These are phyloP conservation scores for Ophiostoma montium DNA, from an alignment of 2,329 filamentous ascomycete species.

Conservation along the genomic window DNA sequence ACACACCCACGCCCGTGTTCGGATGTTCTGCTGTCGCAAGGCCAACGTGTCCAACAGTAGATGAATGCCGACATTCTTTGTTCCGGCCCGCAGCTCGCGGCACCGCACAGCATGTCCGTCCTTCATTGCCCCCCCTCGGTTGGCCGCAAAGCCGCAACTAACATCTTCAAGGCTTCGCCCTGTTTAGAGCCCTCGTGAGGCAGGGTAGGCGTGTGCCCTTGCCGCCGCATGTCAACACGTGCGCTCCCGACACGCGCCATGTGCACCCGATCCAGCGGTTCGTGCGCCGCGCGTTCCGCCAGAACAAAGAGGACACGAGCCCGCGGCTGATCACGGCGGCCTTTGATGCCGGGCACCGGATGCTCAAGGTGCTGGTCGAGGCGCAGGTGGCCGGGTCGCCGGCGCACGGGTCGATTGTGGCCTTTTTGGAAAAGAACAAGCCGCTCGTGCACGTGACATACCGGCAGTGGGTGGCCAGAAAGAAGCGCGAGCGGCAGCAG, in stretches of 20 bases:
- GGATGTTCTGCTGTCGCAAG: not conserved
- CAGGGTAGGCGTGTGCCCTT: constrained; percentile 40
- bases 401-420: constrained; percentile 28
- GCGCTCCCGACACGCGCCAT: constrained; percentile 12
- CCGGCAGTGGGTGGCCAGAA: not conserved
- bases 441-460: not conserved
- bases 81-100: constrained; percentile 35
- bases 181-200: constrained; percentile 56
- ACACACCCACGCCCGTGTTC: not conserved
- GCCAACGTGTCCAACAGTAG: constrained; percentile 2
- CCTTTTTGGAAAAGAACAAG: constrained; percentile 22
- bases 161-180: constrained; percentile 41
- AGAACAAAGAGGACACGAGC: constrained; percentile 44
- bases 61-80: constrained; percentile 26
- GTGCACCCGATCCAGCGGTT: constrained; percentile 39
- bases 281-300: constrained; percentile 47
- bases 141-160: not conserved
- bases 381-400: constrained; percentile 23
- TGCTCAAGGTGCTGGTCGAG: constrained; percentile 22
- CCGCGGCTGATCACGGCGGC: constrained; percentile 44
- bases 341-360: constrained; percentile 50
- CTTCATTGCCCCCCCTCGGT: no score
- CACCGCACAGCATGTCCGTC: constrained; percentile 36
- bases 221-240: constrained; percentile 28
- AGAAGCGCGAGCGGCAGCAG: not conserved